Conservation (phyloP, 306 rosid species). For the Rubus idaeus region DNA sequence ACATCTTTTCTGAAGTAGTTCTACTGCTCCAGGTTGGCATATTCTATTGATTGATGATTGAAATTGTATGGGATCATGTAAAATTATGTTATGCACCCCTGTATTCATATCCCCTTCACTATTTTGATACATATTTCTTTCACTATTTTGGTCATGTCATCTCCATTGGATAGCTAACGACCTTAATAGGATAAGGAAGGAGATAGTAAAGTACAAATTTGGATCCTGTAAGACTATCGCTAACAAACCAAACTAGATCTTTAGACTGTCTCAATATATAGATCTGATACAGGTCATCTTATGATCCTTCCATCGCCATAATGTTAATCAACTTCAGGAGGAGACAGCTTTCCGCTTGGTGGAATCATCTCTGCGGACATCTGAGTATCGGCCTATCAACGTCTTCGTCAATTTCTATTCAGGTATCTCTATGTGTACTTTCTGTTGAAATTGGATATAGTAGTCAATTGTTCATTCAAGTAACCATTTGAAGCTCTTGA, state of each 20-base stretch:
- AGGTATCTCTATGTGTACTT: constrained; percentile 40
- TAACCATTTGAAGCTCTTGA: not conserved
- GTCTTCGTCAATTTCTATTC: constrained; percentile 80
- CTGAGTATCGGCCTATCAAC: constrained; percentile 82
- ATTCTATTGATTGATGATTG: not conserved
- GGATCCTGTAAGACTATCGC: not conserved
- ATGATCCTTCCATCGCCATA: not conserved
- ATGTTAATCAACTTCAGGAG: constrained; percentile 52
- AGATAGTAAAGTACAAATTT: not conserved
- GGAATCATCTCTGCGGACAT: constrained; percentile 60
- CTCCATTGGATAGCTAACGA: not conserved
- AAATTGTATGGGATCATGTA: not conserved
- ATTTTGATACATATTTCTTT: not conserved
- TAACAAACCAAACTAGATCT: not conserved
- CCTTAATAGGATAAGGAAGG: not conserved
- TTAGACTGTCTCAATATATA: not conserved
- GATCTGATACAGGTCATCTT: not conserved
- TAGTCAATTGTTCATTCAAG: not conserved
- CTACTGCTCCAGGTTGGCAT: constrained; percentile 76
- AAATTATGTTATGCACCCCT: no score
- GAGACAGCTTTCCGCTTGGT: constrained; percentile 83
- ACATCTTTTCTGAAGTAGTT: constrained; percentile 77
- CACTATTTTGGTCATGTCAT: not conserved
- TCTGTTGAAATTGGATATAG: not conserved
- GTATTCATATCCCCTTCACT: not conserved